These are phyloP conservation scores for Vitis vinifera DNA, from an alignment of 164 flowering plant genomes.

Conservation along the genomic window ASM3070453v1 NC_081808.1:22347501-22348000, in stretches of 20 bases:
- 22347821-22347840: no score
- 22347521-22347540: constrained; percentile 44
- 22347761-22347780: constrained; percentile 7
- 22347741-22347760: constrained; percentile 15
- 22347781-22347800: constrained; percentile 16
- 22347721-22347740: constrained; percentile 13
- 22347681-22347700: constrained; percentile 17
- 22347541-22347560: constrained; percentile 27
- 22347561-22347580: constrained; percentile 22
- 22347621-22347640: not conserved
- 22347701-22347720: constrained; percentile 6
- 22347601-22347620: not conserved
- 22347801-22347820: not conserved
- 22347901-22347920: no score
- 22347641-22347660: not conserved
- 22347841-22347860: no score
- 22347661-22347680: not conserved
- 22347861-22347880: no score
- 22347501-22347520: constrained; percentile 32
- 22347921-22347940: no score
- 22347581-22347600: not conserved
- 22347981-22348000: no score
- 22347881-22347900: no score
- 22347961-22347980: no score
- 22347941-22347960: no score